phyloP scores from a whole-genome alignment of 2,329 filamentous ascomycete genomes.

The Chaetomiaceae sp. region DNA sequence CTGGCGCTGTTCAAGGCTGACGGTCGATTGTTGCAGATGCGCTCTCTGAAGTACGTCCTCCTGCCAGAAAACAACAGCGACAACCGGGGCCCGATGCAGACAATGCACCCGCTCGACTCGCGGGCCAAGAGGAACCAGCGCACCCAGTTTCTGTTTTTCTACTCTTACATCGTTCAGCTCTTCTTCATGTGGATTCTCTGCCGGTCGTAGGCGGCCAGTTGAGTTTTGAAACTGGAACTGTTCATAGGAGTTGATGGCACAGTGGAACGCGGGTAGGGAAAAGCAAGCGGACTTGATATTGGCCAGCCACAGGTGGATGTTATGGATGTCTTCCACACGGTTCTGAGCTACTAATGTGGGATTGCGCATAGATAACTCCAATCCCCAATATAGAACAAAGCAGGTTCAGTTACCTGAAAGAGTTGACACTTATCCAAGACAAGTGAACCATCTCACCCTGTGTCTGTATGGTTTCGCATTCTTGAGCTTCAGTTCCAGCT shows the following conservation, averaged over 20 bases:
- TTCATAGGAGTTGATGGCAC: background rate
- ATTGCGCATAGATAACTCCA: no score
- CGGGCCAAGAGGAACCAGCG: slow-evolving; percentile 80
- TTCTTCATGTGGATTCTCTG: slow-evolving; percentile 83
- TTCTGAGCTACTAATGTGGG: no score
- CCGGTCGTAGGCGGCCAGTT: slow-evolving; percentile 33
- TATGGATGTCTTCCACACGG: no score
- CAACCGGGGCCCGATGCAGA: slow-evolving; percentile 54
- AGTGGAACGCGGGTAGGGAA: no score
- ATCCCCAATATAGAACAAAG: no score
- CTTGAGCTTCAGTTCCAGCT: no score
- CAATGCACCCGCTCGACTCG: slow-evolving; percentile 58
- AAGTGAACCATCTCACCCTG: no score
- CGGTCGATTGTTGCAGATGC: slow-evolving; percentile 57
- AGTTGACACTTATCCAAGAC: no score
- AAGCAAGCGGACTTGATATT: no score
- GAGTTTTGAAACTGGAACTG: background rate
- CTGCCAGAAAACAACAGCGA: slow-evolving; percentile 75
- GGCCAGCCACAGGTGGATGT: no score
- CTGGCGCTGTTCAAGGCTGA: background rate
- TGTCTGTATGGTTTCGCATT: no score
- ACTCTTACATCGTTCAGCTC: slow-evolving; percentile 91
- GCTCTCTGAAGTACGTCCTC: slow-evolving; percentile 92
- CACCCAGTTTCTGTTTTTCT: slow-evolving; percentile 89
- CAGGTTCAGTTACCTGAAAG: no score